A percentile compares a stretch with the other conserved stretches of the same genome.
Evolutionary conservation across 345 rosid species (phyloP).

Genomic region (Ceriops zippeliana): DNA sequence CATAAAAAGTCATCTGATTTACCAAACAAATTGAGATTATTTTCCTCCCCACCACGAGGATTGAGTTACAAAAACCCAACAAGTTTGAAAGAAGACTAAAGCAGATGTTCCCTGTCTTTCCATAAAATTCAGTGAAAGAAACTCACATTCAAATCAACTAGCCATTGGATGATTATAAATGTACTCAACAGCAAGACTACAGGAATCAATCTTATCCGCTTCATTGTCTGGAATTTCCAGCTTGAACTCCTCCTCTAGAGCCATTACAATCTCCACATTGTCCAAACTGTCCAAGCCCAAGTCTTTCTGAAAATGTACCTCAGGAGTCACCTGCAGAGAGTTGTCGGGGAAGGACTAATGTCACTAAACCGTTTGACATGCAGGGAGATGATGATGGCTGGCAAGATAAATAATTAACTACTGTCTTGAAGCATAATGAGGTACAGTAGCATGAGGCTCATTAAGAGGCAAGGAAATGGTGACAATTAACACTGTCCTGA

Average conservation of each 20-base stretch:
- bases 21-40: constrained; percentile 30
- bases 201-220: constrained; percentile 87
- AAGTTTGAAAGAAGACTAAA: constrained; percentile 12
- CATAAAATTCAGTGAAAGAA: constrained; percentile 18
- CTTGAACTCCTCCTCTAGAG: constrained; percentile 94
- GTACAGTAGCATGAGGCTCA: neutral
- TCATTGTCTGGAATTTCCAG: constrained; percentile 93
- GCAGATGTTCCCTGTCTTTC: neutral
- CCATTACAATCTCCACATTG: constrained; percentile 93
- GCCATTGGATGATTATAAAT: constrained; percentile 84
- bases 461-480: neutral
- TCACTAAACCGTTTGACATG: neutral
- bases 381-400: neutral
- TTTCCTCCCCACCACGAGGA: constrained; percentile 30
- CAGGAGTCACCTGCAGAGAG: constrained; percentile 58
- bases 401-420: too few species aligned
- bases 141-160: constrained; percentile 28
- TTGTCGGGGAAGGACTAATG: neutral
- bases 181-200: constrained; percentile 81
- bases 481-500: neutral
- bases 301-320: constrained; percentile 86
- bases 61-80: constrained; percentile 11
- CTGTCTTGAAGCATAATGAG: too few species aligned
- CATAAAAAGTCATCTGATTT: constrained; percentile 2
- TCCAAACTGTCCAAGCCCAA: constrained; percentile 89